Percentiles rank a stretch among this genome's conserved stretches.
Evolutionary conservation across 352 stramenopile genomes (phyloP).

Genomic region (Phytopythium oedochilum): DNA sequence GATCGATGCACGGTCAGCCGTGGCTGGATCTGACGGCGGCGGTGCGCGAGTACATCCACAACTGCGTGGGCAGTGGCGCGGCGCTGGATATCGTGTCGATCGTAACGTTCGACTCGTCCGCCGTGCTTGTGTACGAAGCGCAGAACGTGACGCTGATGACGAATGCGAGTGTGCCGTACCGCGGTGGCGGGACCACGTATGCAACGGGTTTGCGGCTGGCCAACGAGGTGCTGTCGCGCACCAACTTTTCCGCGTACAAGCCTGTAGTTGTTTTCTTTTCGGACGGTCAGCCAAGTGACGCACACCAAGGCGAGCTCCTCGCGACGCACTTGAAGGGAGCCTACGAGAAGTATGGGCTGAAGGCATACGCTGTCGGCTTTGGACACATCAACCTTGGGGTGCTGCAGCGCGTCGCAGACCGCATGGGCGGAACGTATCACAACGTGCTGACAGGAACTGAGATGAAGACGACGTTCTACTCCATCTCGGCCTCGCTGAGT

Average conservation of each 20-base stretch:
- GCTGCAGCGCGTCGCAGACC: conserved; percentile 46
- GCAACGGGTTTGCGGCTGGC: conserved; percentile 39
- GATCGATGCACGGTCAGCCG: conserved; percentile 59
- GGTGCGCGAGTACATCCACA: conserved; percentile 60
- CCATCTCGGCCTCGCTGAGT: conserved; percentile 68
- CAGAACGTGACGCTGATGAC: conserved; percentile 2
- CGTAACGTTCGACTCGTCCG: conserved; percentile 49
- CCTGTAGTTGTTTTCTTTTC: conserved; percentile 79
- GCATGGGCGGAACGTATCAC: conserved; percentile 57
- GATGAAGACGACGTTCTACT: conserved; percentile 68
- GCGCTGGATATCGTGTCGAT: conserved; percentile 64
- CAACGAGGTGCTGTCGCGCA: conserved; percentile 69
- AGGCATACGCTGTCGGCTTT: conserved; percentile 70
- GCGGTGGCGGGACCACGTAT: conserved; percentile 49
- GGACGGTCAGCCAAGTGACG: conserved; percentile 55
- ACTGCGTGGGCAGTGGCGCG: conserved; percentile 48
- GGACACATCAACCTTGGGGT: conserved; percentile 54
- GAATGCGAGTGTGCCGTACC: conserved; percentile 11
- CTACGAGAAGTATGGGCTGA: conserved; percentile 58
- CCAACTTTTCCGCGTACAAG: conserved; percentile 58
- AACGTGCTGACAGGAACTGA: conserved; percentile 59
- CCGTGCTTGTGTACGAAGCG: background rate
- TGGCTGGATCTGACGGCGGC: conserved; percentile 58
- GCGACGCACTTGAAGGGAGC: conserved; percentile 40
- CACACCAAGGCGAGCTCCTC: conserved; percentile 37